These are phyloP conservation scores for Asterophora parasitica DNA, from an alignment of 768 basidiomycete genomes.

Conservation along the genomic window DNA sequence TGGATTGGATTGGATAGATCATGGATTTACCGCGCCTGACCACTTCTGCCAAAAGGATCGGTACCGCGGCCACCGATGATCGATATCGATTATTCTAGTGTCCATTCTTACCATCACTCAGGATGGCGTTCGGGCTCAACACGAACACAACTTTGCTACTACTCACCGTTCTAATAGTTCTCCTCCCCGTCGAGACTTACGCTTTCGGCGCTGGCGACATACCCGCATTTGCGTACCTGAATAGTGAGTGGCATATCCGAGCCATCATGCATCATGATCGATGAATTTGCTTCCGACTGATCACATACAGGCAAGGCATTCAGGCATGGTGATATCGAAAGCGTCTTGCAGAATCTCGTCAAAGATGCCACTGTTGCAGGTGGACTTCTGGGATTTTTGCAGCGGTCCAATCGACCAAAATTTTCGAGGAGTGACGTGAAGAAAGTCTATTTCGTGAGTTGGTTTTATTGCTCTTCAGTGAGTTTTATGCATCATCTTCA, in stretches of 20 bases:
- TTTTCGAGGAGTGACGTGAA: conserved; percentile 65
- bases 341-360: conserved; percentile 53
- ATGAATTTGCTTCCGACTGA: conserved; percentile 1
- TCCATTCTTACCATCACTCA: conserved; percentile 4
- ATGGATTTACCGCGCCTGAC: not conserved
- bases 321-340: conserved; percentile 74
- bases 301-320: conserved; percentile 56
- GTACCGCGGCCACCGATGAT: too few species aligned
- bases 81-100: conserved; percentile 1
- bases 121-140: conserved; percentile 26
- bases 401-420: conserved; percentile 46
- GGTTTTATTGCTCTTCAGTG: not conserved
- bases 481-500: too few species aligned
- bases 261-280: not conserved
- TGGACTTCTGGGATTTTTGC: conserved; percentile 48
- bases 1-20: conserved; percentile 13
- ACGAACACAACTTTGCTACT: conserved; percentile 29
- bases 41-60: too few species aligned
- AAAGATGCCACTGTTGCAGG: conserved; percentile 50
- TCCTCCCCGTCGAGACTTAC: conserved; percentile 40
- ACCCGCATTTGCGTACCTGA: conserved; percentile 64
- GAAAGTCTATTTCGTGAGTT: conserved; percentile 57
- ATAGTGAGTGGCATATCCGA: conserved; percentile 33
- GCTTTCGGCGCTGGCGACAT: conserved; percentile 68
- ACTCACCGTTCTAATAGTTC: conserved; percentile 32